Conservation (phyloP, 208 protist genomes). For the Trypanosoma scelopori region DNA sequence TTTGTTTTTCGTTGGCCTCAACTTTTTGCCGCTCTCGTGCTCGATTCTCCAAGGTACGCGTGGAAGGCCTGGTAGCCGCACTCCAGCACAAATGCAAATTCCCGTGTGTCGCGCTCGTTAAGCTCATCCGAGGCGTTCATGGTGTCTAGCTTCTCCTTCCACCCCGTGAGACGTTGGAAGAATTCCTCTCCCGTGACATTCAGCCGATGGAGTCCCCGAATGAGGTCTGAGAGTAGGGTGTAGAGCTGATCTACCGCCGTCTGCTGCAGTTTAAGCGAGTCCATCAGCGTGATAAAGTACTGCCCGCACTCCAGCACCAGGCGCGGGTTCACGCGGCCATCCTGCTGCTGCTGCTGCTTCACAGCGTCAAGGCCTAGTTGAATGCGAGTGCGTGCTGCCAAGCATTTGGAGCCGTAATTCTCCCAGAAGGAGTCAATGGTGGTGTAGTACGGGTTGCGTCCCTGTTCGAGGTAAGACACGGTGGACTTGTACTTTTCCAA, state of each 20-base stretch:
- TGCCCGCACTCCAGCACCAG: conserved; percentile 88
- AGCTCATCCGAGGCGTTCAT: conserved; percentile 93
- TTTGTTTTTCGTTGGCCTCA: no score
- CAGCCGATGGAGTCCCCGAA: conserved; percentile 61
- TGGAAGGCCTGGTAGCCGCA: conserved; percentile 80
- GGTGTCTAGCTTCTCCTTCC: conserved; percentile 77
- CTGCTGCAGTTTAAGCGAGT: conserved; percentile 89
- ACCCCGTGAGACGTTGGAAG: conserved; percentile 48
- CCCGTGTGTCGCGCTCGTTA: conserved; percentile 67
- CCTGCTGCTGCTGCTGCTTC: conserved; percentile 35
- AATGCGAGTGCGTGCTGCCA: conserved; percentile 62
- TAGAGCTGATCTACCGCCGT: conserved; percentile 91
- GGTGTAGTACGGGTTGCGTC: conserved; percentile 73
- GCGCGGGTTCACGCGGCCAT: conserved; percentile 55
- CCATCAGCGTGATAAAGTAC: conserved; percentile 94
- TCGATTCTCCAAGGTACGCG: conserved; percentile 51
- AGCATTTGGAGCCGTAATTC: conserved; percentile 80
- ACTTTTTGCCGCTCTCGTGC: no score
- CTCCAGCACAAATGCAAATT: conserved; percentile 93
- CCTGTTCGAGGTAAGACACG: conserved; percentile 62
- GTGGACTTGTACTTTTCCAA: conserved; percentile 96
- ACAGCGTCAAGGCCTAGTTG: conserved; percentile 16
- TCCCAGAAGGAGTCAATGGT: conserved; percentile 92
- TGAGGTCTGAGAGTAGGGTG: conserved; percentile 88
- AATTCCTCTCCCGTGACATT: conserved; percentile 52